phyloP scores from a whole-genome alignment of 116 monocot genomes.

The Posidonia oceanica region DNA sequence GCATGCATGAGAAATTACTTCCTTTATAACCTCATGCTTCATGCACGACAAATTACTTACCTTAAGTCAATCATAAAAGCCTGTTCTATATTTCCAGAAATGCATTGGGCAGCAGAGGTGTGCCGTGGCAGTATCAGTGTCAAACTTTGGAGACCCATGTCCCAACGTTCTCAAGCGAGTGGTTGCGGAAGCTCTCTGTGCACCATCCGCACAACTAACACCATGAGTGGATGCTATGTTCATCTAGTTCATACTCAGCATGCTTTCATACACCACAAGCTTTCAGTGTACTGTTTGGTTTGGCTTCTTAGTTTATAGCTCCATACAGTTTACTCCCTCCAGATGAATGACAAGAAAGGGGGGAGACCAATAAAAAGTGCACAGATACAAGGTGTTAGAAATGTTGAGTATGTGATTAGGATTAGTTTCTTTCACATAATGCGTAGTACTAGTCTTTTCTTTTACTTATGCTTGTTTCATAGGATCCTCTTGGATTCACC shows the following conservation, averaged over 20 bases:
- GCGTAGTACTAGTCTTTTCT: background rate
- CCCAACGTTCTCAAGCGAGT: conserved; percentile 74
- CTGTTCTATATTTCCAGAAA: conserved; percentile 24
- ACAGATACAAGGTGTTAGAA: background rate
- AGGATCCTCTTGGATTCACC: too few species aligned
- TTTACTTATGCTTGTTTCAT: too few species aligned
- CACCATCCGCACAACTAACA: conserved; percentile 10
- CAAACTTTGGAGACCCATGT: conserved; percentile 91
- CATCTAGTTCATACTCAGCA: background rate
- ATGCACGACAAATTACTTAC: too few species aligned
- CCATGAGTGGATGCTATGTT: conserved; percentile 3
- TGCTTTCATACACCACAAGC: background rate
- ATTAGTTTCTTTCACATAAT: background rate
- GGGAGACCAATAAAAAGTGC: background rate
- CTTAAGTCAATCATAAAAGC: too few species aligned
- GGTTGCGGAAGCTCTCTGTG: conserved; percentile 78
- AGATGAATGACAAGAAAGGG: background rate
- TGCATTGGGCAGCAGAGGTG: conserved; percentile 78
- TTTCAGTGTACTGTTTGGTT: background rate
- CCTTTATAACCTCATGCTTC: too few species aligned
- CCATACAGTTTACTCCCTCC: background rate
- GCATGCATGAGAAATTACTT: too few species aligned
- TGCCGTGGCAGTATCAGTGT: conserved; percentile 45
- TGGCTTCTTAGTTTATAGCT: background rate
- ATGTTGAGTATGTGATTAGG: background rate